Evolutionary conservation across 768 basidiomycete genomes (phyloP).

Genomic region (Tricholoma flavovirens): DNA sequence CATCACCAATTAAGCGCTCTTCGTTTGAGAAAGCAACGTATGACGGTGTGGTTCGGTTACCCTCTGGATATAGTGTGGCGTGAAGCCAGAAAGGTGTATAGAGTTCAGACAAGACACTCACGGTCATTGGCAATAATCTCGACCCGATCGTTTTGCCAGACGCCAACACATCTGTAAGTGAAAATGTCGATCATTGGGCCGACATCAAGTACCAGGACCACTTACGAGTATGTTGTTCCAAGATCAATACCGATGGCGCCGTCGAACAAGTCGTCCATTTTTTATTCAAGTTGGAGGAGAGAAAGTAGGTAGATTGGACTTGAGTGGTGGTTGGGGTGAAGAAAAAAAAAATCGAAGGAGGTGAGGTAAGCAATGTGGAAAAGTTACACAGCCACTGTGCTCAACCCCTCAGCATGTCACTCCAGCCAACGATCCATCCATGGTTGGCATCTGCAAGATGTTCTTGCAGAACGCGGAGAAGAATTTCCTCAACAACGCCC

Average conservation of each 20-base stretch:
- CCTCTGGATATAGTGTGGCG: constrained; percentile 51
- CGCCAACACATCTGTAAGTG: constrained; percentile 82
- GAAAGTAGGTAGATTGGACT: constrained; percentile 20
- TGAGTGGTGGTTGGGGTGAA: constrained; percentile 34
- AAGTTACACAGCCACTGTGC: constrained; percentile 38
- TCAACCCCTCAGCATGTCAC: constrained; percentile 29
- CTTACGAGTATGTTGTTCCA: constrained; percentile 95
- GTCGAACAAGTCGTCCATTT: constrained; percentile 91
- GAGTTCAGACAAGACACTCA: constrained; percentile 33
- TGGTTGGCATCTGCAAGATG: constrained; percentile 32
- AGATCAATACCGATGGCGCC: constrained; percentile 97
- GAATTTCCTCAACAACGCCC: constrained; percentile 7
- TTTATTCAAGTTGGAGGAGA: constrained; percentile 34
- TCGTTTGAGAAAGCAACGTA: constrained; percentile 97
- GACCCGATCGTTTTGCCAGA: constrained; percentile 99
- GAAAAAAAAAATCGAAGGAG: constrained; percentile 43
- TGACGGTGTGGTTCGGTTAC: constrained; percentile 97
- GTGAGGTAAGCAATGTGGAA: constrained; percentile 52
- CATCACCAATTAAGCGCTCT: constrained; percentile 98
- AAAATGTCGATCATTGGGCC: constrained; percentile 11
- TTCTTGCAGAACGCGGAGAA: constrained; percentile 16
- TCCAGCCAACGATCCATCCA: constrained; percentile 29
- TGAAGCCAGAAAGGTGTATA: not conserved
- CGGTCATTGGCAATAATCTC: constrained; percentile 98
- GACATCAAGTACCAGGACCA: constrained; percentile 12